These are phyloP conservation scores for Cinchona pubescens DNA, from an alignment of 257 asterid species.

Conservation along the genomic window DNA sequence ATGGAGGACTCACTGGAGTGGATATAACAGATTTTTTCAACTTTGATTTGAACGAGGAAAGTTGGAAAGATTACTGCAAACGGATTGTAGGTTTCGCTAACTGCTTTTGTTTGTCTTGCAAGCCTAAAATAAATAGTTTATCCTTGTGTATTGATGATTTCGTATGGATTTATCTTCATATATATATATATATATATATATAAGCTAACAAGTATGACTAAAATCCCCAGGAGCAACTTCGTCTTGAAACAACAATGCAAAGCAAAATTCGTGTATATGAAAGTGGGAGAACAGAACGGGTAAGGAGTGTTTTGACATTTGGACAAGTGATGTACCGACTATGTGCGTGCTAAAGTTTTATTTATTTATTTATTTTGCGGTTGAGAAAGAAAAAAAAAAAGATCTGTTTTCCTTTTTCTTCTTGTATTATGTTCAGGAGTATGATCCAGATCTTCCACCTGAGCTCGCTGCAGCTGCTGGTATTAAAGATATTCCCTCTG, in stretches of 20 bases:
- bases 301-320: slow-evolving; percentile 27
- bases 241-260: slow-evolving; percentile 91
- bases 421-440: slow-evolving; percentile 50
- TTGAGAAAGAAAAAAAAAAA: not conserved
- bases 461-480: slow-evolving; percentile 98
- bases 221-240: slow-evolving; percentile 77
- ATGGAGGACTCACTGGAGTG: slow-evolving; percentile 78
- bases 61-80: slow-evolving; percentile 96
- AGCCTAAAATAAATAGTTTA: not conserved
- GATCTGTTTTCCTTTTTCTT: slow-evolving; percentile 11
- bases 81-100: slow-evolving; percentile 61
- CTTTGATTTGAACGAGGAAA: slow-evolving; percentile 85
- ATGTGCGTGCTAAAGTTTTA: not conserved
- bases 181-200: slow-evolving; percentile 12
- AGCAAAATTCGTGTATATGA: slow-evolving; percentile 93
- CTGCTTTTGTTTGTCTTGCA: slow-evolving; percentile 10
- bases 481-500: slow-evolving; percentile 58
- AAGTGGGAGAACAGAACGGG: slow-evolving; percentile 96
- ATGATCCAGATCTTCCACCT: slow-evolving; percentile 98
- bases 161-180: not conserved
- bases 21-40: slow-evolving; percentile 85
- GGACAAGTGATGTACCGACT: slow-evolving; percentile 10
- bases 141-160: not conserved
- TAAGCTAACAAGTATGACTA: slow-evolving; percentile 26
- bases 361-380: not conserved